phyloP scores from a whole-genome alignment of 2,329 filamentous ascomycete genomes.

The Cyanodermella asteris region DNA sequence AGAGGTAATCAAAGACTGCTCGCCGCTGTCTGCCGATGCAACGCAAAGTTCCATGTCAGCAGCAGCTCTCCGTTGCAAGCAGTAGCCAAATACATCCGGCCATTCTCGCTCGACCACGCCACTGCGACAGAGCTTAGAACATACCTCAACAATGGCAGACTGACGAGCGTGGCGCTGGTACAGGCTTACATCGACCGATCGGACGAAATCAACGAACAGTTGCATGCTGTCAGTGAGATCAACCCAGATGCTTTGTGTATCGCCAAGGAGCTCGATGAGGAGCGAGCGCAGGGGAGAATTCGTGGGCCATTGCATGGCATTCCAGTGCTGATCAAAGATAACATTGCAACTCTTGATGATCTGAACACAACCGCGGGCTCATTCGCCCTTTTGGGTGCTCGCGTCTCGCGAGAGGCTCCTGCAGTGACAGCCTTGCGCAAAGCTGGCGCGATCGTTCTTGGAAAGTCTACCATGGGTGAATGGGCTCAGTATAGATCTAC shows the following conservation, averaged over 20 bases:
- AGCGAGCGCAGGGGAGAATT: constrained; percentile 3
- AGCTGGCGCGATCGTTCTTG: constrained; percentile 6
- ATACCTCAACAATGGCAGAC: no score
- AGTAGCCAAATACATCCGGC: no score
- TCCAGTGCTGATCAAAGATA: constrained; percentile 10
- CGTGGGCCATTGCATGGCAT: constrained; percentile 10
- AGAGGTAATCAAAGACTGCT: no score
- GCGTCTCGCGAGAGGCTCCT: constrained; percentile 4
- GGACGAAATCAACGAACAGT: constrained; percentile 8
- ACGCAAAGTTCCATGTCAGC: no score
- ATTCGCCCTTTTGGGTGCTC: constrained; percentile 5
- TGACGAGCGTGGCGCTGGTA: no score
- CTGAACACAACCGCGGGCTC: constrained; percentile 7
- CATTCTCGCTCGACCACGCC: no score
- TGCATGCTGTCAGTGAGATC: constrained; percentile 12
- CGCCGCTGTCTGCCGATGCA: no score
- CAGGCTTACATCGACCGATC: no score
- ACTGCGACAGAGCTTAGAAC: no score
- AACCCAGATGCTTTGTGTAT: constrained; percentile 9
- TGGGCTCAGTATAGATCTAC: constrained; percentile 6
- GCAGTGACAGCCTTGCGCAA: constrained; percentile 4
- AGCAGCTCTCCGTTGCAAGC: no score
- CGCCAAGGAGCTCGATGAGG: constrained; percentile 5
- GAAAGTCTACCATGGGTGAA: constrained; percentile 8
- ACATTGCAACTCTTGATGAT: constrained; percentile 5